A percentile compares a stretch with the other conserved stretches of the same genome.
phyloP scores from a whole-genome alignment of 768 basidiomycete genomes.

The Hortiboletus flavorubellus region DNA sequence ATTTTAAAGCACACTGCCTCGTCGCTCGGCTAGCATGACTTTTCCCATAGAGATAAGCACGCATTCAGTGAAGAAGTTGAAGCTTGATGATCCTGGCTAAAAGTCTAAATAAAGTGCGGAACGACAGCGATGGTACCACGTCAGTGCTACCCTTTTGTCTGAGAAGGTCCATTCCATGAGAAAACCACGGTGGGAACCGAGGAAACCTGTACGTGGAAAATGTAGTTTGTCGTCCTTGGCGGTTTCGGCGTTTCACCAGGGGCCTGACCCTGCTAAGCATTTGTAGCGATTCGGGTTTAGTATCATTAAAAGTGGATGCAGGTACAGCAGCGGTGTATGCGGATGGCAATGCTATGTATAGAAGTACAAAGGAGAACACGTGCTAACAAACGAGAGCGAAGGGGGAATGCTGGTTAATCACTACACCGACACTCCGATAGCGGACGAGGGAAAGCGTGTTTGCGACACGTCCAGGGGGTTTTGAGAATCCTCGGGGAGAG shows the following conservation, averaged over 20 bases:
- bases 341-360: conserved; percentile 21
- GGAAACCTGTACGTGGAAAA: conserved; percentile 10
- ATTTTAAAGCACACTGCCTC: conserved; percentile 28
- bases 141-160: conserved; percentile 11
- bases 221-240: neutral
- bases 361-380: conserved; percentile 21
- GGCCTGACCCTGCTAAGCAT: conserved; percentile 7
- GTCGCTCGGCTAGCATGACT: conserved; percentile 5
- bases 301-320: conserved; percentile 20
- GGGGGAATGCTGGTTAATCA: neutral
- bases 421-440: conserved; percentile 25
- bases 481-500: conserved; percentile 25
- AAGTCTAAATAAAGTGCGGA: conserved; percentile 24
- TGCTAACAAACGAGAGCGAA: conserved; percentile 20
- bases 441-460: conserved; percentile 15
- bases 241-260: conserved; percentile 2
- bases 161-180: conserved; percentile 1
- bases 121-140: conserved; percentile 12
- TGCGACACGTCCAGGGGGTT: conserved; percentile 18
- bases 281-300: neutral
- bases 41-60: conserved; percentile 13
- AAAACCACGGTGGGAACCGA: conserved; percentile 4
- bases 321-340: conserved; percentile 17
- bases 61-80: conserved; percentile 10
- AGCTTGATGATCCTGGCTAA: conserved; percentile 20